phyloP scores from a whole-genome alignment of 73 alveolate species.

The Paramecium octaurelia region DNA sequence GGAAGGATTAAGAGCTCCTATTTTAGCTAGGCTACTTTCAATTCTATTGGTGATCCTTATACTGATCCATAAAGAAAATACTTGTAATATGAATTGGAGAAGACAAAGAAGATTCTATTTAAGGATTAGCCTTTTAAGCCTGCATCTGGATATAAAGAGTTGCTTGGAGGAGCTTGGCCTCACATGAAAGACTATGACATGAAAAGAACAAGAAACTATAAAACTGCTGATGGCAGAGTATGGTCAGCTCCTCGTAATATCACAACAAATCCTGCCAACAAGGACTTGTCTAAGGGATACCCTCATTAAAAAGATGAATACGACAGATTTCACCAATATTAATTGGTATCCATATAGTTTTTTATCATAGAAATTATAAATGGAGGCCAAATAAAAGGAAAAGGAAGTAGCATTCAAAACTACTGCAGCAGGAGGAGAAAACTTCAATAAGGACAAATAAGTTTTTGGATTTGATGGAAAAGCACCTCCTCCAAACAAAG shows the following conservation, averaged over 20 bases:
- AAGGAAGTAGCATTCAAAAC: not conserved
- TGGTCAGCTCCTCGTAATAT: conserved; percentile 31
- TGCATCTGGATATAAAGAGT: not conserved
- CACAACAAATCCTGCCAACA: not conserved
- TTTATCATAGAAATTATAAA: not conserved
- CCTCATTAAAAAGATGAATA: conserved; percentile 21
- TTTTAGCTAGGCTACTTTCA: not conserved
- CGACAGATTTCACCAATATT: not conserved
- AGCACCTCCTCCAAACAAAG: not conserved
- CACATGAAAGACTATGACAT: not conserved
- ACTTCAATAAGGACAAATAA: not conserved
- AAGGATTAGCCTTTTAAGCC: not conserved
- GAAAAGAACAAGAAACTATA: not conserved
- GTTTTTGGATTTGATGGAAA: conserved; percentile 32
- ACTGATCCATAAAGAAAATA: conserved; percentile 9
- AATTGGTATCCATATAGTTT: not conserved
- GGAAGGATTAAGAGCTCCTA: conserved; percentile 11
- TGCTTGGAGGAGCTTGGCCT: not conserved
- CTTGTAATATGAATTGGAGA: not conserved
- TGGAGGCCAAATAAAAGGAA: not conserved
- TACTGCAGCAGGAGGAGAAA: not conserved
- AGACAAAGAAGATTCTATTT: not conserved
- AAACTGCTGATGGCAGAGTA: conserved; percentile 25
- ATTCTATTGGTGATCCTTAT: conserved; percentile 34
- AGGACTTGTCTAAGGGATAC: not conserved